These are phyloP conservation scores for Diaporthe citriasiana DNA, from an alignment of 2,329 filamentous ascomycete genomes.

Conservation along the genomic window DNA sequence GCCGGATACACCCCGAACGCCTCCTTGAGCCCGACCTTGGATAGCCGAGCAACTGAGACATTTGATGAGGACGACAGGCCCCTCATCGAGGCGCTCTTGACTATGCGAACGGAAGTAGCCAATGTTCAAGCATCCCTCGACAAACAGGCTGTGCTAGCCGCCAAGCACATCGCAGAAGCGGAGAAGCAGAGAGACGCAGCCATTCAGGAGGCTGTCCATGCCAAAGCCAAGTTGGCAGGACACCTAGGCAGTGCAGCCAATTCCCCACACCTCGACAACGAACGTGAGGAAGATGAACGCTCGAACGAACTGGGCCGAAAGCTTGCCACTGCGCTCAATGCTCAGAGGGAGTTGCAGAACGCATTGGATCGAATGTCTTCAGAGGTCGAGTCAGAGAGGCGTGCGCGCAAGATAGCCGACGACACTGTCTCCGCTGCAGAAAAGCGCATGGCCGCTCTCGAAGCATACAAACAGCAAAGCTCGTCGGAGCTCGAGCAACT, in stretches of 20 bases:
- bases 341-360: slow-evolving; percentile 85
- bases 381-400: slow-evolving; percentile 86
- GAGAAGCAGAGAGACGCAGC: slow-evolving; percentile 95
- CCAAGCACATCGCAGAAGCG: slow-evolving; percentile 91
- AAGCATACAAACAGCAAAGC: slow-evolving; percentile 85
- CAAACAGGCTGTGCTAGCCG: slow-evolving; percentile 86
- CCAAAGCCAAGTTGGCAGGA: slow-evolving; percentile 91
- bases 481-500: slow-evolving; percentile 88
- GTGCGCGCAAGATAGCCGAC: slow-evolving; percentile 86
- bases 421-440: slow-evolving; percentile 88
- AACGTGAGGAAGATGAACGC: slow-evolving; percentile 75
- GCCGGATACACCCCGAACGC: slow-evolving; percentile 85
- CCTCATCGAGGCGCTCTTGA: slow-evolving; percentile 89
- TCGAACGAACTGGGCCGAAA: slow-evolving; percentile 83
- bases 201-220: slow-evolving; percentile 95
- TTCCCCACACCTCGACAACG: slow-evolving; percentile 71
- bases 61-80: slow-evolving; percentile 95
- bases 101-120: slow-evolving; percentile 89
- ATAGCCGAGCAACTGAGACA: slow-evolving; percentile 81
- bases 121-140: slow-evolving; percentile 94
- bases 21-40: slow-evolving; percentile 79
- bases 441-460: slow-evolving; percentile 85
- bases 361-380: slow-evolving; percentile 77
- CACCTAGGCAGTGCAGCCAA: slow-evolving; percentile 75
- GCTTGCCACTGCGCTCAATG: slow-evolving; percentile 83